phyloP scores from a whole-genome alignment of 257 asterid genomes.

The Lavandula angustifolia region DNA sequence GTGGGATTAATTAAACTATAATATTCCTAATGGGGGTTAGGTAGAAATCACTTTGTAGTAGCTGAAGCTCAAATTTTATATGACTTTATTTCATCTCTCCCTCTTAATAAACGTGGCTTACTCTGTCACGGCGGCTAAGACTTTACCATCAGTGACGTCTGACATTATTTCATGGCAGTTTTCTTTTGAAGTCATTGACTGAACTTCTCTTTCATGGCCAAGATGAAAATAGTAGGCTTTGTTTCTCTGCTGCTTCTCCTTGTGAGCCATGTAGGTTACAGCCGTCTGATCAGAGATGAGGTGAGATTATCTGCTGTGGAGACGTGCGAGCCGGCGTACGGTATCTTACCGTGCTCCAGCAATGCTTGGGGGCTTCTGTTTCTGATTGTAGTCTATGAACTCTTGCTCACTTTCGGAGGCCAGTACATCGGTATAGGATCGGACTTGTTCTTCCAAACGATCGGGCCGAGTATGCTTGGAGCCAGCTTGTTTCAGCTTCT shows the following conservation, averaged over 20 bases:
- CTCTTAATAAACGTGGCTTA: no score
- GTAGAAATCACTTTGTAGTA: no score
- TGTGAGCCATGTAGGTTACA: constrained; percentile 24
- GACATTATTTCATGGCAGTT: no score
- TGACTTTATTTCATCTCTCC: no score
- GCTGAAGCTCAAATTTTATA: no score
- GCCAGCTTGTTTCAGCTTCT: constrained; percentile 65
- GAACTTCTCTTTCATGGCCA: neutral
- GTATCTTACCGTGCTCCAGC: constrained; percentile 60
- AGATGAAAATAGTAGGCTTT: constrained; percentile 28
- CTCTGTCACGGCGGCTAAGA: no score
- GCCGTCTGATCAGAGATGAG: constrained; percentile 46
- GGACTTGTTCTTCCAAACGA: constrained; percentile 47
- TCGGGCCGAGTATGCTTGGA: constrained; percentile 64
- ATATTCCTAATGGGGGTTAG: no score
- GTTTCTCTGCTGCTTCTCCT: constrained; percentile 36
- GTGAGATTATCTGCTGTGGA: constrained; percentile 27
- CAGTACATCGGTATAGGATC: constrained; percentile 53
- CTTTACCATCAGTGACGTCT: no score
- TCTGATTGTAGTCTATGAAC: constrained; percentile 51
- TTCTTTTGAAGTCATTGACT: no score
- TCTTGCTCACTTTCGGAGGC: constrained; percentile 48
- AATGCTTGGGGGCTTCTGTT: constrained; percentile 57
- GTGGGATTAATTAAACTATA: no score
- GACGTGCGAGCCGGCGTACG: constrained; percentile 53